Conservation (phyloP, 345 rosid species). For the Streptanthus diversifolius region DNA sequence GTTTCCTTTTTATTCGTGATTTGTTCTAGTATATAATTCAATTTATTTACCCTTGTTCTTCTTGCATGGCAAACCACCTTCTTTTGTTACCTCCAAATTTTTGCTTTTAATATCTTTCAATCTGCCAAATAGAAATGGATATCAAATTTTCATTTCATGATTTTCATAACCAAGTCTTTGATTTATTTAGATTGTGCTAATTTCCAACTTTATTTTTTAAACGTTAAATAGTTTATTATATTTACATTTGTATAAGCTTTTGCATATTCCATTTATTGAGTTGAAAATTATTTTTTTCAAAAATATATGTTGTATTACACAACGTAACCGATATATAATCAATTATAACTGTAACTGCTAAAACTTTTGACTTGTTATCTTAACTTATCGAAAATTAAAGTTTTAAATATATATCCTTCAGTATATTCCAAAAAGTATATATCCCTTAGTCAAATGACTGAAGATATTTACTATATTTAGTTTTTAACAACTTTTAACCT, state of each 20-base stretch:
- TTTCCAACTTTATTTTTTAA: background rate
- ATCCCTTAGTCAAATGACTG: background rate
- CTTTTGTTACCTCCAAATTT: background rate
- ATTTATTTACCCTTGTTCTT: background rate
- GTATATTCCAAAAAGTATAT: background rate
- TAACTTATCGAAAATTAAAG: background rate
- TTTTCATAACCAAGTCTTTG: background rate
- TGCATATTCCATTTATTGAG: background rate
- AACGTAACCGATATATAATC: background rate
- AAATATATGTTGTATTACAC: background rate
- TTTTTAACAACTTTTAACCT: background rate
- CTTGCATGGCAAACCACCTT: background rate
- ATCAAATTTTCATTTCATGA: background rate
- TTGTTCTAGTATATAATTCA: background rate
- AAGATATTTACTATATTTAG: background rate
- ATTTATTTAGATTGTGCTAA: background rate
- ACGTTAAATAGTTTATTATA: background rate
- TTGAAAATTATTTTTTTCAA: background rate
- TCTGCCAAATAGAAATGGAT: background rate
- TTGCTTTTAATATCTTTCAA: background rate
- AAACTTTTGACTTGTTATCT: background rate
- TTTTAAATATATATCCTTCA: background rate
- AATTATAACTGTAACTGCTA: no score
- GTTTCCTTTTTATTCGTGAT: background rate
- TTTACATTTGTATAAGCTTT: background rate